Percentiles rank a stretch among this genome's conserved stretches.
These are phyloP conservation scores for Phanerochaete carnosa DNA, from an alignment of 768 basidiomycete genomes.

Conservation along the genomic window DNA sequence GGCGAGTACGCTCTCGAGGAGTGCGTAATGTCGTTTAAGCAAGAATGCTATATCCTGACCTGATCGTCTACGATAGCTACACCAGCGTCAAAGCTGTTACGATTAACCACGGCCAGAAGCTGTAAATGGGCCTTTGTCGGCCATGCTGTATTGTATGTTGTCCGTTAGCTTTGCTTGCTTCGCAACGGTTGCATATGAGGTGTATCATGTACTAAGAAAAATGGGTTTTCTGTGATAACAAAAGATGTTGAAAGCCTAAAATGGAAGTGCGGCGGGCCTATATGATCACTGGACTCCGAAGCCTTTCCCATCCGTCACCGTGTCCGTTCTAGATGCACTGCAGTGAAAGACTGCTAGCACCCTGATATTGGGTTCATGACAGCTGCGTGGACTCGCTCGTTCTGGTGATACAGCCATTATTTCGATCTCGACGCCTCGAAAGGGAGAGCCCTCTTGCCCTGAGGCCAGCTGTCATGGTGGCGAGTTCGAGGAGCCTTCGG, in stretches of 20 bases:
- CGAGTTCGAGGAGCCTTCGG: too few species aligned
- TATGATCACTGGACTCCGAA: background rate
- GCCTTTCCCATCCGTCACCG: background rate
- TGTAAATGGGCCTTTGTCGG: background rate
- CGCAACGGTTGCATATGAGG: background rate
- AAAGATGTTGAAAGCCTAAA: background rate
- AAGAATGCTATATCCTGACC: background rate
- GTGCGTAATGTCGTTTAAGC: slow-evolving; percentile 36
- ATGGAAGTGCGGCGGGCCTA: background rate
- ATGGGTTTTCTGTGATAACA: background rate
- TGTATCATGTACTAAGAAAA: background rate
- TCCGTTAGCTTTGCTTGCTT: background rate
- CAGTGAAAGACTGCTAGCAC: too few species aligned
- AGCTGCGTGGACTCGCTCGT: too few species aligned
- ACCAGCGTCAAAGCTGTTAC: slow-evolving; percentile 70
- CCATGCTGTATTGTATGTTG: background rate
- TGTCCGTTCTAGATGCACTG: too few species aligned
- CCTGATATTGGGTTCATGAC: too few species aligned
- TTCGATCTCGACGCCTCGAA: too few species aligned
- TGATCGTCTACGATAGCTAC: slow-evolving; percentile 38
- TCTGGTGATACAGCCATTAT: too few species aligned
- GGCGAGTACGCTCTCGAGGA: slow-evolving; percentile 73
- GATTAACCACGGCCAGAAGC: slow-evolving; percentile 36
- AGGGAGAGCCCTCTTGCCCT: too few species aligned
- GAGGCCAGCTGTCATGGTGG: too few species aligned